phyloP scores from a whole-genome alignment of 441 rosid species.

The Lagerstroemia fauriei region DNA sequence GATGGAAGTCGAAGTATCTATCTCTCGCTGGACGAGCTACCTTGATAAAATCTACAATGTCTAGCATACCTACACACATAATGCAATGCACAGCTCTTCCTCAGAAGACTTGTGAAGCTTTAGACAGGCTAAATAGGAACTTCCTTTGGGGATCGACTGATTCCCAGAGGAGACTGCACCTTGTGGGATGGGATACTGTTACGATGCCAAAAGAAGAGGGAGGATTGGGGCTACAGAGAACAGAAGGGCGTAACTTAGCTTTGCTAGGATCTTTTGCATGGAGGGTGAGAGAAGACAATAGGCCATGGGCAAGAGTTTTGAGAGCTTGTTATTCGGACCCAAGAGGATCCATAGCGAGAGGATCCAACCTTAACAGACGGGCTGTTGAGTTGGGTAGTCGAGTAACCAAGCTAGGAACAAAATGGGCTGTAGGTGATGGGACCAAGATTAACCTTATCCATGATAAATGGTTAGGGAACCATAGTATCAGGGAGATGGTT shows the following conservation, averaged over 20 bases:
- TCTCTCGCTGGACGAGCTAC: background rate
- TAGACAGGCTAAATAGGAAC: background rate
- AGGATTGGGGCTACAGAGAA: background rate
- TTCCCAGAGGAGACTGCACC: background rate
- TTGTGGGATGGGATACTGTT: background rate
- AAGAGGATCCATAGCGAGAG: no score
- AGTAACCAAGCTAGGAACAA: no score
- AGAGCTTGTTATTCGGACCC: background rate
- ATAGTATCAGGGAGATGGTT: background rate
- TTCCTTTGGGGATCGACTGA: background rate
- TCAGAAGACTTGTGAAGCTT: rapidly evolving
- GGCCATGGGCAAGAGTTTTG: background rate
- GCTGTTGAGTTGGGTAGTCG: no score
- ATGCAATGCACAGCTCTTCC: background rate
- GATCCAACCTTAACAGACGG: background rate
- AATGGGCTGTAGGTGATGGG: no score
- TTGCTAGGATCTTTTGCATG: background rate
- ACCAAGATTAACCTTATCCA: no score
- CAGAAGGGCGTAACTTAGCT: background rate
- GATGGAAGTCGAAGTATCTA: background rate
- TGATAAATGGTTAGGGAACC: no score
- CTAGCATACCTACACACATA: background rate
- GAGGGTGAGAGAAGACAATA: background rate
- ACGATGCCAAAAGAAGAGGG: background rate
- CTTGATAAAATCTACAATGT: background rate